phyloP scores from a whole-genome alignment of 2,329 filamentous ascomycete species.

The Penicillium digitatum region DNA sequence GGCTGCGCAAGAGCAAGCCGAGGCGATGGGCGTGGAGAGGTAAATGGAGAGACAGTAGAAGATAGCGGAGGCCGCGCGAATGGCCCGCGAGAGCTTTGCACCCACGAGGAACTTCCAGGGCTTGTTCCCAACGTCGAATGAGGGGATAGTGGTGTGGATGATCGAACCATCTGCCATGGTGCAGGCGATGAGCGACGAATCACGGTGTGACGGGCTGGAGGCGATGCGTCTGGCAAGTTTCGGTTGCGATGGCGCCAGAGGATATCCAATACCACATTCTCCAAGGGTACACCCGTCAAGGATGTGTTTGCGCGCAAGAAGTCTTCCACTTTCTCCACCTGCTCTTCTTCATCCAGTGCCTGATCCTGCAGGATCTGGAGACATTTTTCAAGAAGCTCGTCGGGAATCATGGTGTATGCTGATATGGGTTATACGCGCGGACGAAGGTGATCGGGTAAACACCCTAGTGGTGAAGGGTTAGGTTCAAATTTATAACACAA shows the following conservation, averaged over 20 bases:
- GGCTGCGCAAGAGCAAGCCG: slow-evolving; percentile 86
- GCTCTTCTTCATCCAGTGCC: slow-evolving; percentile 85
- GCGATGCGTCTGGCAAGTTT: slow-evolving; percentile 59
- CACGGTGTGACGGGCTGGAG: slow-evolving; percentile 81
- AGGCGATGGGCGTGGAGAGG: slow-evolving; percentile 87
- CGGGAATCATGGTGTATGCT: slow-evolving; percentile 70
- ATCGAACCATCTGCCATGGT: slow-evolving; percentile 76
- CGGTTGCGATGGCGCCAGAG: slow-evolving; percentile 62
- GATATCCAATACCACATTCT: slow-evolving; percentile 85
- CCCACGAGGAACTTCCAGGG: slow-evolving; percentile 78
- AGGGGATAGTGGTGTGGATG: slow-evolving; percentile 75
- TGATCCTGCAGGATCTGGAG: slow-evolving; percentile 81
- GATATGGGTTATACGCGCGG: slow-evolving; percentile 8
- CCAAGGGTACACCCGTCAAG: slow-evolving; percentile 70
- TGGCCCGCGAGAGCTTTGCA: slow-evolving; percentile 65
- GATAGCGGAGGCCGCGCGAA: slow-evolving; percentile 74
- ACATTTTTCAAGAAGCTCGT: slow-evolving; percentile 88
- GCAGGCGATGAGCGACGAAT: slow-evolving; percentile 88
- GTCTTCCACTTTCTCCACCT: slow-evolving; percentile 85
- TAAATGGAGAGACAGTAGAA: slow-evolving; percentile 79
- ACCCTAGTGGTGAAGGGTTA: slow-evolving; percentile 3
- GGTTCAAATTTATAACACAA: not conserved
- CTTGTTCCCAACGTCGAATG: slow-evolving; percentile 72
- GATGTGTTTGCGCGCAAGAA: slow-evolving; percentile 74
- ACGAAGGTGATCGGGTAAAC: slow-evolving; percentile 5